Evolutionary conservation across 495 filamentous ascomycete species (phyloP), one percentile per base, ranked within the genome.

Genomic region (Hyaloscypha finlandica): DNA sequence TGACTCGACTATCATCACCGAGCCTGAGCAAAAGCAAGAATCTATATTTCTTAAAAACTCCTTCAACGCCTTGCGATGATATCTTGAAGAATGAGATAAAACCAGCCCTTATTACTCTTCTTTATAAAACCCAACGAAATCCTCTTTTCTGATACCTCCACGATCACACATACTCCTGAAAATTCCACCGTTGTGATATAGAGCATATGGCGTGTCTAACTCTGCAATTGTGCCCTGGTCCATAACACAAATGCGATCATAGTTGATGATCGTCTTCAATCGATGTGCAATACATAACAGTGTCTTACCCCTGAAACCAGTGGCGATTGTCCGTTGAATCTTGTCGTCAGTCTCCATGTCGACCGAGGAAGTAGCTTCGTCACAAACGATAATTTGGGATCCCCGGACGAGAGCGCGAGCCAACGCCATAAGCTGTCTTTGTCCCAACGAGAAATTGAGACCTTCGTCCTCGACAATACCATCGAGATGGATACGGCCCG

Each of bases 291-390:
- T 97, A 77, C 93, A 97, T 58, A 99, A 80, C 65, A 99, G 74
- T 51, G 94, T 99, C 82, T 90, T 92, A 48, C 93, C 95, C 65
- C 85, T 82, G 79, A 99, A 99, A 0, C 90, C 95, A 19, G 85
- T 83, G 2, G 90, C 89, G 77, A 99, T 97, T 6, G 94, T 96
- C 53, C 81, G 80, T 80, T 99, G 95, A 76, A 99, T 97, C 83
- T 93, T 94, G 78, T 91, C 87, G 70, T 99, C 94, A 12, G 95
- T 99, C 75, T 97, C 94, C 79, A 97, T 94, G 77, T 99, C 94
- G 6, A 99, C 93, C 5, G 86, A 90, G 4, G 88, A 92, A 0
- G 94, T 99, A 0, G 95, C 94, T 78, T 97, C 95, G 80, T 99
- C 94, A 77, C 93, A 97, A 58, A 99, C 88, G 71, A 97, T 97